Base-by-base conservation (phyloP, 805 yeast genomes). In the Myxozyma kluyveri region DNA sequence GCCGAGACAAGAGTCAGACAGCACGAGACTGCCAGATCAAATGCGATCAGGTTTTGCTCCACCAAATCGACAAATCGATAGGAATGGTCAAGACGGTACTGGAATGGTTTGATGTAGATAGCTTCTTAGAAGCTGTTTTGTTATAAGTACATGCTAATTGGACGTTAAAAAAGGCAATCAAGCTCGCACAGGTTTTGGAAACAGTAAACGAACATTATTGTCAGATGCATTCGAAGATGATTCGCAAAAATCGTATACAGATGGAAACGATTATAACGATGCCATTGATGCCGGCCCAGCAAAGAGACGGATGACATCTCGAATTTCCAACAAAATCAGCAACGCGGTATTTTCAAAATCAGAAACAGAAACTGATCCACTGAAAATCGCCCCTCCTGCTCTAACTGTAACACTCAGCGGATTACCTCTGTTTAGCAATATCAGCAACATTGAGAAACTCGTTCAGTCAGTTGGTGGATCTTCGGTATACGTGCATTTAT, bases 331-430 rank as follows among this genome's bases (percentile, higher is more conserved):
- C 33, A 14, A 14, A 14, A 29, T n/a, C n/a, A n/a, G n/a, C n/a
- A n/a, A n/a, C n/a, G n/a, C n/a, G n/a, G n/a, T n/a, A n/a, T n/a
- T n/a, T n/a, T n/a, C n/a, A n/a, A n/a, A n/a, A n/a, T n/a, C n/a
- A 29, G 14, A 14, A 29, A 14, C 9, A 29, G 33, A 29, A 29
- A 29, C 33, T 9, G 33, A 29, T 29, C 33, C 33, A 14, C 33
- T 29, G 9, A 29, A 43, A 27, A 18, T 35, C 24, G 45, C 44
- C 2, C 4, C 37, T 9, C 26, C 40, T 6, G 37, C 50, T 1
- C 47, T 49, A 7, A 52, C 50, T 6, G 18, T 55, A 18, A 44
- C 47, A 14, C 26, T 55, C 2, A 42, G 50, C 22, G 49, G 54
- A 14, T 40, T 55, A 22, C 59, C 59, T 6, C 19, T 33, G 4